Percentiles rank a stretch among this genome's conserved stretches.
These are phyloP conservation scores for Porphyra umbilicalis DNA, from an alignment of 31 red algal species.

Conservation along the genomic window DNA sequence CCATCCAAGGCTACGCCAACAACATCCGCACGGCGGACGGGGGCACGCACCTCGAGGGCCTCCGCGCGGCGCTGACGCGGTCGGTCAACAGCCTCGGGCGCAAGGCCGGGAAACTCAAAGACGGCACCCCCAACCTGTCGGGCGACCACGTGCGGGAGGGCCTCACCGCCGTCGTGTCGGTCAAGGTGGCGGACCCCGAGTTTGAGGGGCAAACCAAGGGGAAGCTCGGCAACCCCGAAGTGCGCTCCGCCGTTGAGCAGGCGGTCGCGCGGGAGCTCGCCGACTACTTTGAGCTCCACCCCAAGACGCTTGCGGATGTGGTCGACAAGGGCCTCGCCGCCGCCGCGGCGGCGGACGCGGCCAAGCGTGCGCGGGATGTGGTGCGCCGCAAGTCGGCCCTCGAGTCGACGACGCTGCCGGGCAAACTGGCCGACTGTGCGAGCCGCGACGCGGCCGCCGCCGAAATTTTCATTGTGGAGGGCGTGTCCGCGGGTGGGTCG, in stretches of 20 bases:
- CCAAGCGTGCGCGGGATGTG: conserved; percentile 82
- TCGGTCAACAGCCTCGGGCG: conserved; percentile 69
- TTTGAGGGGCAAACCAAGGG: conserved; percentile 99
- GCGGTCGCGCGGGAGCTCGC: conserved; percentile 43
- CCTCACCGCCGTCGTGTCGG: conserved; percentile 88
- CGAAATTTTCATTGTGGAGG: conserved; percentile 99
- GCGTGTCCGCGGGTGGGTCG: conserved; percentile 98
- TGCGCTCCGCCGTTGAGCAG: conserved; percentile 73
- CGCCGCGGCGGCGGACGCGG: conserved; percentile 83
- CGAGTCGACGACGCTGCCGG: conserved; percentile 82
- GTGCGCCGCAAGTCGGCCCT: conserved; percentile 86
- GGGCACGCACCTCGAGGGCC: conserved; percentile 91
- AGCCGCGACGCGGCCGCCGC: conserved; percentile 50
- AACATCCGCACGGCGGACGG: conserved; percentile 97
- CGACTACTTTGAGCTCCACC: conserved; percentile 80
- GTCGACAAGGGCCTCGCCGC: conserved; percentile 80
- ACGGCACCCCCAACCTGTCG: conserved; percentile 44
- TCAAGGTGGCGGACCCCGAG: conserved; percentile 98
- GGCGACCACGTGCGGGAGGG: conserved; percentile 98
- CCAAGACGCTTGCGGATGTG: conserved; percentile 38
- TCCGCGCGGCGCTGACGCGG: conserved; percentile 73
- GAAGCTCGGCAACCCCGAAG: conserved; percentile 84
- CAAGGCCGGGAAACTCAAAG: conserved; percentile 69
- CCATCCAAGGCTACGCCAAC: conserved; percentile 93
- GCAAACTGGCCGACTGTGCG: conserved; percentile 96